Conservation (phyloP, 2,329 filamentous ascomycete genomes). For the Aspergillus sclerotialis region DNA sequence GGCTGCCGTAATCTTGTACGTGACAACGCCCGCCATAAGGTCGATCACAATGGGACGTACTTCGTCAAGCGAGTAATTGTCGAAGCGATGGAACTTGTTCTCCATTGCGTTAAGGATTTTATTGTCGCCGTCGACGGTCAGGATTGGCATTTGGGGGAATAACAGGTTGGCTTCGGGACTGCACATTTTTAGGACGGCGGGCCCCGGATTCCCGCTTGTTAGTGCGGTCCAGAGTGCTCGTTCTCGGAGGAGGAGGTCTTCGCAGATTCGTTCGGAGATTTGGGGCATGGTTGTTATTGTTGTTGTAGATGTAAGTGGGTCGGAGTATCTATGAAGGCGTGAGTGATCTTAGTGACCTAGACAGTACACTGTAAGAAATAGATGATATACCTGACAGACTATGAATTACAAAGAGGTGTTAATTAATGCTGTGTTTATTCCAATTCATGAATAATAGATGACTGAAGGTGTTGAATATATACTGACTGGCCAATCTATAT, state of each 20-base stretch:
- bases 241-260: constrained; percentile 28
- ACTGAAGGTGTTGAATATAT: too few relatives aligned
- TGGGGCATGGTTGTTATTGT: constrained; percentile 28
- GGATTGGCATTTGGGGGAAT: constrained; percentile 25
- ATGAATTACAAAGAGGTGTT: too few relatives aligned
- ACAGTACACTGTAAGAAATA: too few relatives aligned
- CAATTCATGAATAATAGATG: too few relatives aligned
- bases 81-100: constrained; percentile 30
- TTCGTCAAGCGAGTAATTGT: constrained; percentile 22
- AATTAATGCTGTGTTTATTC: too few relatives aligned
- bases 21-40: constrained; percentile 29
- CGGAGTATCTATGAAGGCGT: too few relatives aligned
- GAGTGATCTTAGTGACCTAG: too few relatives aligned
- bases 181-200: constrained; percentile 26
- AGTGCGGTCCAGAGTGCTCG: constrained; percentile 31
- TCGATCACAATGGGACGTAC: constrained; percentile 28
- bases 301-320: too few relatives aligned
- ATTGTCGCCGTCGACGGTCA: constrained; percentile 24
- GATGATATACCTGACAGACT: too few relatives aligned
- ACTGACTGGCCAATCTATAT: too few relatives aligned
- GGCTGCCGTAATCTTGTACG: constrained; percentile 24
- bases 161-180: constrained; percentile 24
- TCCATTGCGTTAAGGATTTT: constrained; percentile 16
- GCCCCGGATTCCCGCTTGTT: constrained; percentile 29
- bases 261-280: constrained; percentile 31